Evolutionary conservation across 306 rosid species (phyloP).

Genomic region (Mucuna pruriens): DNA sequence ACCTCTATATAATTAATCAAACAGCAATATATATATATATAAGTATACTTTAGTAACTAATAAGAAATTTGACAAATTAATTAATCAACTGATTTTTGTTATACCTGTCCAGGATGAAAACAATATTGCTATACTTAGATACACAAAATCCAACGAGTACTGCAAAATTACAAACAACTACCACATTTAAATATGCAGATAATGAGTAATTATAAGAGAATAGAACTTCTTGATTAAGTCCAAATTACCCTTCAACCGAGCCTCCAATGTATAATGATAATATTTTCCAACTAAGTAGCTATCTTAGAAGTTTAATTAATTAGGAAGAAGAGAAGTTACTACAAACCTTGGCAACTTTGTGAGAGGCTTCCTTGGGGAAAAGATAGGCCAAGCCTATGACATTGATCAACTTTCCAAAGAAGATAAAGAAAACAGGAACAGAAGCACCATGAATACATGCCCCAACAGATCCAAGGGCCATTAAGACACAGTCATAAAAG

Average conservation of each 20-base stretch:
- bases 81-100: not conserved
- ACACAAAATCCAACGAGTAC: constrained; percentile 94
- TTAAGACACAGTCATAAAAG: constrained; percentile 67
- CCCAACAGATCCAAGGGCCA: constrained; percentile 79
- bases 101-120: constrained; percentile 98
- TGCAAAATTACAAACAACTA: constrained; percentile 49
- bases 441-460: constrained; percentile 94
- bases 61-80: not conserved
- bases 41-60: no score
- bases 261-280: not conserved
- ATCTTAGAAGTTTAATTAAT: not conserved
- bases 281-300: not conserved
- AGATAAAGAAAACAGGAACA: constrained; percentile 92
- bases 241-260: not conserved
- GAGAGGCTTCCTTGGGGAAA: constrained; percentile 90
- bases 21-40: not conserved
- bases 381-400: constrained; percentile 91
- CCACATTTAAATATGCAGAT: not conserved
- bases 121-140: constrained; percentile 79
- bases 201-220: no score
- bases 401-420: constrained; percentile 88
- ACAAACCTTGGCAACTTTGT: constrained; percentile 85
- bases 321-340: not conserved
- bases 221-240: not conserved
- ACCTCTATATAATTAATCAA: constrained; percentile 63